A percentile compares a stretch with the other conserved stretches of the same genome.
These are phyloP conservation scores for Telfairia occidentalis DNA, from an alignment of 331 rosid genomes.

Conservation along the genomic window DNA sequence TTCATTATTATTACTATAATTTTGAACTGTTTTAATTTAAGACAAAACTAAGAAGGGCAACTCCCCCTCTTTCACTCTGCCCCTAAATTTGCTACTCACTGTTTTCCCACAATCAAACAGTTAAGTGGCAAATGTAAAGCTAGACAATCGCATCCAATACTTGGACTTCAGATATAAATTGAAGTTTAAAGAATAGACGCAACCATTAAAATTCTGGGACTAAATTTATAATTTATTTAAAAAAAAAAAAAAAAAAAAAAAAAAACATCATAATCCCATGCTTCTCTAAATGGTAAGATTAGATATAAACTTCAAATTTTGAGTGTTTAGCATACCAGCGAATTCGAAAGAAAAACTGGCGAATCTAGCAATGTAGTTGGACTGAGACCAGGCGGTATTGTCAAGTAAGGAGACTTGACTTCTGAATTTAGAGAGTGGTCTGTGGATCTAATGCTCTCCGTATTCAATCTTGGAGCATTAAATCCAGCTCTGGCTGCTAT, in stretches of 20 bases:
- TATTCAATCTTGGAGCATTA: conserved; percentile 89
- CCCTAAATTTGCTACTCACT: too few species aligned
- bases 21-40: too few species aligned
- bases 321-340: conserved; percentile 44
- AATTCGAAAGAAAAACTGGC: conserved; percentile 83
- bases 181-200: too few species aligned
- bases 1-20: too few species aligned
- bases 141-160: not conserved
- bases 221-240: too few species aligned
- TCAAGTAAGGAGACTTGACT: conserved; percentile 58
- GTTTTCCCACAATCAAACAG: too few species aligned
- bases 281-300: not conserved
- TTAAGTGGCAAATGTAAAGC: not conserved
- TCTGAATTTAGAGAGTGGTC: conserved; percentile 50
- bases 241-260: too few species aligned
- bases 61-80: too few species aligned
- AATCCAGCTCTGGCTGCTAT: conserved; percentile 93
- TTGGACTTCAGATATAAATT: too few species aligned
- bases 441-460: conserved; percentile 73
- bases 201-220: too few species aligned
- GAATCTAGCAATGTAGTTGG: conserved; percentile 91
- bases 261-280: not conserved
- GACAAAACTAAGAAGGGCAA: too few species aligned
- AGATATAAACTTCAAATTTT: not conserved
- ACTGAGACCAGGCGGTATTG: conserved; percentile 93